Percentiles rank a stretch among this genome's conserved stretches.
phyloP scores from a whole-genome alignment of 306 rosid species.

The Rosa chinensis region DNA sequence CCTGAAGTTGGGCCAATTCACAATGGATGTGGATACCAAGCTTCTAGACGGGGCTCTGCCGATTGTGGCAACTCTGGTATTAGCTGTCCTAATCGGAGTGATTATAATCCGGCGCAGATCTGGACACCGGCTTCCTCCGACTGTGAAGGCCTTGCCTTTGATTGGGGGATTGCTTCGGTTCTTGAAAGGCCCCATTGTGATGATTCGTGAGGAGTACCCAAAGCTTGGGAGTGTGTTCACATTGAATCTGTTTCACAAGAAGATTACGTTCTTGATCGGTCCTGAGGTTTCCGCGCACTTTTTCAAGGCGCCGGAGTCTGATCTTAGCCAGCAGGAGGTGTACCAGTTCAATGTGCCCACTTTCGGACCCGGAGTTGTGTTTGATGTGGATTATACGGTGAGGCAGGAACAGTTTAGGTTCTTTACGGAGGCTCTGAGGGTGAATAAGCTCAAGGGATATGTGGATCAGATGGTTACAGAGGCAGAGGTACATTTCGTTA shows the following conservation, averaged over 20 bases:
- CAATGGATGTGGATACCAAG: slow-evolving; percentile 42
- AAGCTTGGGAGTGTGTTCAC: slow-evolving; percentile 89
- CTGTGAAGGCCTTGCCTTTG: slow-evolving; percentile 50
- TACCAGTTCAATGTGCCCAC: slow-evolving; percentile 95
- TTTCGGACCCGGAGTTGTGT: slow-evolving; percentile 93
- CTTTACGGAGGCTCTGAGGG: slow-evolving; percentile 89
- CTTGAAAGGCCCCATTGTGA: slow-evolving; percentile 74
- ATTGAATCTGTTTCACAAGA: slow-evolving; percentile 59
- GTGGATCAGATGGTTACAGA: slow-evolving; percentile 95
- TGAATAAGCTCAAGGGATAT: slow-evolving; percentile 72
- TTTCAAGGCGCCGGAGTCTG: slow-evolving; percentile 82
- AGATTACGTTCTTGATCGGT: slow-evolving; percentile 81
- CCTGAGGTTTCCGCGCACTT: slow-evolving; percentile 94
- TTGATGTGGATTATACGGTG: slow-evolving; percentile 86
- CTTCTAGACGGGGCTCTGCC: slow-evolving; percentile 52
- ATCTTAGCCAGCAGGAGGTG: slow-evolving; percentile 95
- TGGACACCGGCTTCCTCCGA: slow-evolving; percentile 59
- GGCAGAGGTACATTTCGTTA: slow-evolving; percentile 51
- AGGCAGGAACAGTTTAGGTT: slow-evolving; percentile 94
- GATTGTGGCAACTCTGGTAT: slow-evolving; percentile 56
- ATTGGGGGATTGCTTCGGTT: slow-evolving; percentile 68
- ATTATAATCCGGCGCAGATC: slow-evolving; percentile 59
- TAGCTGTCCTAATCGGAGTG: slow-evolving; percentile 55
- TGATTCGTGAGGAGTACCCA: slow-evolving; percentile 82
- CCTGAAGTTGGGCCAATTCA: too few relatives aligned